Evolutionary conservation across 2,329 filamentous ascomycete species (phyloP), one percentile per base, ranked within the genome.

Genomic region (Graphiopsis chlorocephala): DNA sequence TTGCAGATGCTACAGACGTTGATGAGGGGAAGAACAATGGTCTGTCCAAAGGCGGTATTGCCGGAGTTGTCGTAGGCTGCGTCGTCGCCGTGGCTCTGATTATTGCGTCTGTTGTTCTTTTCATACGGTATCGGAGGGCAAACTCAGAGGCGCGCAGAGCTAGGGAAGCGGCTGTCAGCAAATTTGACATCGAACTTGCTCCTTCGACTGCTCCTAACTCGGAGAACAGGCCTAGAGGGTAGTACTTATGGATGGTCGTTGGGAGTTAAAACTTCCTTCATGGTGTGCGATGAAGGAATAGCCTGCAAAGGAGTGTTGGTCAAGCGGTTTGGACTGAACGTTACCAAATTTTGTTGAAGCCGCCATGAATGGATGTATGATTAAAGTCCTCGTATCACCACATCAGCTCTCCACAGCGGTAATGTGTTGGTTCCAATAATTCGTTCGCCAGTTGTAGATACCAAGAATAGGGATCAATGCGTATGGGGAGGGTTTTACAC

Each of bases 21-120:
- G 57, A 50, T 17, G 20, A 20, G 6, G 26, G 28, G 4, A 59
- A 66, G 5, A 47, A 55, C 15, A 56, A 65, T 12, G 71, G 75
- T 14, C 72, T 81, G 2, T 79, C 78, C 4, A 73, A 74, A 0
- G 78, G 79, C 2, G 78, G 77, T 2, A 81, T 81, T 66, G 80
- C 79, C 3, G 80, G 80, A 10, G 78, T 81, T 28, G 79, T 79
- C 8, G 70, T 77, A 38, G 75, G 75, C 12, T 63, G 61, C 4
- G 42, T 68, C 20, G 60, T 53, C 15, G 65, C 47, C 3, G 63
- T 52, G 14, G 68, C 25, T 17, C 38, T 60, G 23, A 60, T 73
- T 20, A 64, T 77, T 15, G 61, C 75, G 25, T 73, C 70, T 1
- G 71, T 64, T 7, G 50, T 65, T 7, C 57, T 69, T 38, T 56